Evolutionary conservation across 495 filamentous ascomycete species (phyloP).

Genomic region (Tuber microsphaerosporum): DNA sequence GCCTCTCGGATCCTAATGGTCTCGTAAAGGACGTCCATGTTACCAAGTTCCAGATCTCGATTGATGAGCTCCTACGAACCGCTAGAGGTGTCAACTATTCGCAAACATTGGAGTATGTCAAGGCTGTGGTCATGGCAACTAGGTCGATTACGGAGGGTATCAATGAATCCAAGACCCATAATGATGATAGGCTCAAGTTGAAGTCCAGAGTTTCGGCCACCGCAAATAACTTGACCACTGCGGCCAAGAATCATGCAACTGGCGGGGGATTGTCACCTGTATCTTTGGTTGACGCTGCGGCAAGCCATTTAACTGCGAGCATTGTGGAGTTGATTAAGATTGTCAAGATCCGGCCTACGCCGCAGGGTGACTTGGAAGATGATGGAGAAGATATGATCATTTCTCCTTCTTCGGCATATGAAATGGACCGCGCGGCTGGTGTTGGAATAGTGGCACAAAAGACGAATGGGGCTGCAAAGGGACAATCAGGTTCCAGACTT

Average conservation of each 20-base stretch:
- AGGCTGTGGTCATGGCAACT: conserved; percentile 68
- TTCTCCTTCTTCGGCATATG: conserved; percentile 38
- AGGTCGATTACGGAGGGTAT: conserved; percentile 74
- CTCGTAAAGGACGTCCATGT: conserved; percentile 84
- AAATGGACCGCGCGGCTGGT: conserved; percentile 31
- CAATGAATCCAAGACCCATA: conserved; percentile 47
- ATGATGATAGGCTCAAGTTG: conserved; percentile 55
- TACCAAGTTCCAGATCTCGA: conserved; percentile 88
- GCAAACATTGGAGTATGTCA: conserved; percentile 70
- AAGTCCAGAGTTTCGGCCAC: conserved; percentile 77
- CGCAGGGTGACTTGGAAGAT: conserved; percentile 65
- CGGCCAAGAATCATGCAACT: conserved; percentile 77
- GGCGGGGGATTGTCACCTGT: conserved; percentile 83
- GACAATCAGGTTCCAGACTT: conserved; percentile 25
- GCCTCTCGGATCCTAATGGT: conserved; percentile 64
- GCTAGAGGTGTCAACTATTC: conserved; percentile 66
- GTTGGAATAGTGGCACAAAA: conserved; percentile 31
- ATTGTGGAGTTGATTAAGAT: conserved; percentile 75
- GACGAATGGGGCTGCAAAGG: conserved; percentile 23
- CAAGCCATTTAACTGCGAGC: conserved; percentile 79
- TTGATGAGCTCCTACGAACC: conserved; percentile 80
- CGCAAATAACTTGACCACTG: conserved; percentile 91
- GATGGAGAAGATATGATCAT: conserved; percentile 55
- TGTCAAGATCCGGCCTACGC: conserved; percentile 75
- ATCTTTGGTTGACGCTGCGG: conserved; percentile 88